Evolutionary conservation across 495 filamentous ascomycete species (phyloP).

Genomic region (Xylaria castorea): DNA sequence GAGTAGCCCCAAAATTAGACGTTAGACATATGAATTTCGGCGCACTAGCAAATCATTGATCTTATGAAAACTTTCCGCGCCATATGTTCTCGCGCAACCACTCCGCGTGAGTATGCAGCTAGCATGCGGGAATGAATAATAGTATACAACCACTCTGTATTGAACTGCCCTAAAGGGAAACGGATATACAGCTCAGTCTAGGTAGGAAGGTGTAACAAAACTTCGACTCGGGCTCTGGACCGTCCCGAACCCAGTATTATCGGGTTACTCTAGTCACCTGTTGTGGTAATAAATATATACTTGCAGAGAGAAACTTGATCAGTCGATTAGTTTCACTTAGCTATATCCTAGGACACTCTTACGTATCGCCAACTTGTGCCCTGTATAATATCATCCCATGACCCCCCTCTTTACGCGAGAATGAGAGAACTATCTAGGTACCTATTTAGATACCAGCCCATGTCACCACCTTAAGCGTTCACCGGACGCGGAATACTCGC

Average conservation of each 20-base stretch:
- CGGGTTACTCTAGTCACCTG: not conserved
- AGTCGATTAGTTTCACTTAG: not conserved
- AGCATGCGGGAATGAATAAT: not conserved
- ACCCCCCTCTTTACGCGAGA: not conserved
- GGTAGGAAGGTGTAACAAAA: not conserved
- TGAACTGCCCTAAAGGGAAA: slow-evolving; percentile 10
- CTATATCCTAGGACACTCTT: not conserved
- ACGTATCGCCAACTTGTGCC: not conserved
- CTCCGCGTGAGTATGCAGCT: not conserved
- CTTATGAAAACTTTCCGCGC: not conserved
- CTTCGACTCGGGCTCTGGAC: not conserved
- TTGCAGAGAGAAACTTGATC: not conserved
- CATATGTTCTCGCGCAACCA: not conserved
- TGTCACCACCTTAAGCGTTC: slow-evolving; percentile 17
- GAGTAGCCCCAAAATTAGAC: not conserved
- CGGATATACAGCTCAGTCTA: not conserved
- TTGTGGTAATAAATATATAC: not conserved
- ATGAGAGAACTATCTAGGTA: not conserved
- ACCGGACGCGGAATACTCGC: slow-evolving; percentile 30
- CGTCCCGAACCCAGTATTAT: not conserved
- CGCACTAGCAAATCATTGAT: not conserved
- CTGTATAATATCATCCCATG: not conserved
- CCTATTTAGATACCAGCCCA: not conserved
- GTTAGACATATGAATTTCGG: not conserved
- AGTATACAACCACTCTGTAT: not conserved